Conservation (phyloP, 257 asterid species). For the Solanum dulcamara region DNA sequence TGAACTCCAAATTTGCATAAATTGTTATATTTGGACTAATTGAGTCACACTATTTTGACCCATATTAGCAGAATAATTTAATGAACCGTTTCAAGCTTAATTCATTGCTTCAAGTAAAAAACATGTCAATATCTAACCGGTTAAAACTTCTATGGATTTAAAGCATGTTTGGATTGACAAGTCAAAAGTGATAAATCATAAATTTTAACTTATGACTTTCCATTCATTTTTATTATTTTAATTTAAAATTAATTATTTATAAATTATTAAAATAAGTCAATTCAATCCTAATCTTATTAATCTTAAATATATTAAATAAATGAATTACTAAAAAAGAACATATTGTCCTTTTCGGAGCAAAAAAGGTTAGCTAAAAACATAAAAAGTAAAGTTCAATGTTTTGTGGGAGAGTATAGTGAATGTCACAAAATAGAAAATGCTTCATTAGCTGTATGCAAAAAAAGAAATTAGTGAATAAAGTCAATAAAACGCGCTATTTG, state of each 20-base stretch:
- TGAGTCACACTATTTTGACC: background rate
- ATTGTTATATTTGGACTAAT: background rate
- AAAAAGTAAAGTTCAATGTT: background rate
- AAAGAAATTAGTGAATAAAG: background rate
- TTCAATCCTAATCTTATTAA: too few relatives aligned
- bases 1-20: background rate
- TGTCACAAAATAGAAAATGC: background rate
- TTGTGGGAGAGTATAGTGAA: background rate
- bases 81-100: background rate
- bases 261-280: too few relatives aligned
- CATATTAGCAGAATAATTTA: background rate
- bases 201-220: too few relatives aligned
- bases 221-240: too few relatives aligned
- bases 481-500: slow-evolving; percentile 11
- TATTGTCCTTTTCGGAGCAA: slow-evolving; percentile 6
- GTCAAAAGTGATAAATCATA: too few relatives aligned
- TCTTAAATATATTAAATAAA: background rate
- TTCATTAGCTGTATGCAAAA: slow-evolving; percentile 3
- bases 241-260: too few relatives aligned
- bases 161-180: too few relatives aligned
- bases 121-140: background rate
- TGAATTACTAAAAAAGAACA: background rate
- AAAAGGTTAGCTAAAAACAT: background rate
- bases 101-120: background rate
- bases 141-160: background rate